phyloP scores from a whole-genome alignment of 371 early-diverging fungal genomes.

The Syncephalis plumigaleata region DNA sequence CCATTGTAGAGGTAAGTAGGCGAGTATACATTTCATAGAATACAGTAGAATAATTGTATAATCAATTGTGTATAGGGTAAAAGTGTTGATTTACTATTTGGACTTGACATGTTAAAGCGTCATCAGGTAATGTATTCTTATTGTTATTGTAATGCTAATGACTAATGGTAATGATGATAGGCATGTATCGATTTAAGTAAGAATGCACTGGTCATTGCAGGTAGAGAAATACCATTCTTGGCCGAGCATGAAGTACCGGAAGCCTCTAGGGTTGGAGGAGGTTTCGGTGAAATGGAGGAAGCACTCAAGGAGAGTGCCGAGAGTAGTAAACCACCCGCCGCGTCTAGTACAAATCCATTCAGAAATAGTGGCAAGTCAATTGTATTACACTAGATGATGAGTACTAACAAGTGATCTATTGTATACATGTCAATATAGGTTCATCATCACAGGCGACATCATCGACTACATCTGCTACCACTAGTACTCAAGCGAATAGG shows the following conservation, averaged over 20 bases:
- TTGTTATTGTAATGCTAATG: not conserved
- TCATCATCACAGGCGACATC: too few relatives aligned
- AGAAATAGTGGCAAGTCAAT: too few relatives aligned
- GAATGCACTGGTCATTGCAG: conserved; percentile 63
- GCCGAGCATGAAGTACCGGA: conserved; percentile 78
- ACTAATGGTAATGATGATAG: conserved; percentile 10
- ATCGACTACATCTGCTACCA: too few relatives aligned
- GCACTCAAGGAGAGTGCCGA: too few relatives aligned
- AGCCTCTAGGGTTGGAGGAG: conserved; percentile 10
- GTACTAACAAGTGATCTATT: too few relatives aligned
- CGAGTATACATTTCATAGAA: not conserved
- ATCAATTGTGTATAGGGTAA: conserved; percentile 38
- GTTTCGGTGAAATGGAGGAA: conserved; percentile 3
- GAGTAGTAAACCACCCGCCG: too few relatives aligned
- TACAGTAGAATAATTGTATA: not conserved
- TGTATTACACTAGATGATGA: conserved; percentile 10
- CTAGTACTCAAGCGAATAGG: too few relatives aligned
- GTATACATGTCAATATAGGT: too few relatives aligned
- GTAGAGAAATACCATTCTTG: conserved; percentile 69
- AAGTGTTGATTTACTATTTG: conserved; percentile 81
- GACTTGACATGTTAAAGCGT: conserved; percentile 85
- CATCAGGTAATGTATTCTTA: conserved; percentile 25
- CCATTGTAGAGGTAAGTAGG: conserved; percentile 57
- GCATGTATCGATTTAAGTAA: conserved; percentile 79
- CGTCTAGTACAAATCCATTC: too few relatives aligned